phyloP scores from a whole-genome alignment of 495 filamentous ascomycete species.

The Xylaria castorea region DNA sequence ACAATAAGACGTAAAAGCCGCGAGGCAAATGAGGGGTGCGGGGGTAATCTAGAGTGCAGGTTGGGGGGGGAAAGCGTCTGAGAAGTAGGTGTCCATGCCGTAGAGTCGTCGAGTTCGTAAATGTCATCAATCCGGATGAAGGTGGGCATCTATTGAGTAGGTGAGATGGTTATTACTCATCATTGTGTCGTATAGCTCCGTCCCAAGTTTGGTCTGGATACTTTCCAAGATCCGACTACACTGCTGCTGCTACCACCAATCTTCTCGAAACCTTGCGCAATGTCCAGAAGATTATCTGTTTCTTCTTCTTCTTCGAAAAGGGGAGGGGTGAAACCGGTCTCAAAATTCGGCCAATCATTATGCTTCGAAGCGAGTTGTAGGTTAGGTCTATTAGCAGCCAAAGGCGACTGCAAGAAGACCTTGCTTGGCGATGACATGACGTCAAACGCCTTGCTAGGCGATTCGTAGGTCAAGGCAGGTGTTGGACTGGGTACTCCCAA shows the following conservation, averaged over 20 bases:
- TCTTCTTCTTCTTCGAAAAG: constrained; percentile 63
- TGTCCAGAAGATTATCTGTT: constrained; percentile 75
- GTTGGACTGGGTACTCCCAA: constrained; percentile 52
- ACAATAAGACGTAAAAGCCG: constrained; percentile 35
- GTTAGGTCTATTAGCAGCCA: constrained; percentile 1
- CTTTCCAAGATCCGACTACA: constrained; percentile 37
- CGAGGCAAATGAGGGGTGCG: constrained; percentile 35
- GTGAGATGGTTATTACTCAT: constrained; percentile 15
- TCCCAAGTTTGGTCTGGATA: constrained; percentile 46
- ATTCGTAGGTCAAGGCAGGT: constrained; percentile 52
- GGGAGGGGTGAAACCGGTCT: constrained; percentile 59
- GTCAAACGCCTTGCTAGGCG: constrained; percentile 57
- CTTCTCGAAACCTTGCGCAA: constrained; percentile 88
- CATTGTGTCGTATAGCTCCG: constrained; percentile 47
- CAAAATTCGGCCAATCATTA: constrained; percentile 51
- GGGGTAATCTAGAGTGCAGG: constrained; percentile 34
- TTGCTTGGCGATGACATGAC: constrained; percentile 56
- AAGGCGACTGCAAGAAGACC: constrained; percentile 66
- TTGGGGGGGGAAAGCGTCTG: constrained; percentile 15
- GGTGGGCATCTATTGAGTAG: not conserved
- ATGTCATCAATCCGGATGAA: constrained; percentile 31
- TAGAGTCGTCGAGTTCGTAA: constrained; percentile 40
- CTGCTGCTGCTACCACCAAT: constrained; percentile 65
- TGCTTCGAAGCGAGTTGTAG: constrained; percentile 55
- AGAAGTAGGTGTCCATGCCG: constrained; percentile 30